These are phyloP conservation scores for Huntiella bhutanensis DNA, from an alignment of 2,329 filamentous ascomycete species.

Conservation along the genomic window DNA sequence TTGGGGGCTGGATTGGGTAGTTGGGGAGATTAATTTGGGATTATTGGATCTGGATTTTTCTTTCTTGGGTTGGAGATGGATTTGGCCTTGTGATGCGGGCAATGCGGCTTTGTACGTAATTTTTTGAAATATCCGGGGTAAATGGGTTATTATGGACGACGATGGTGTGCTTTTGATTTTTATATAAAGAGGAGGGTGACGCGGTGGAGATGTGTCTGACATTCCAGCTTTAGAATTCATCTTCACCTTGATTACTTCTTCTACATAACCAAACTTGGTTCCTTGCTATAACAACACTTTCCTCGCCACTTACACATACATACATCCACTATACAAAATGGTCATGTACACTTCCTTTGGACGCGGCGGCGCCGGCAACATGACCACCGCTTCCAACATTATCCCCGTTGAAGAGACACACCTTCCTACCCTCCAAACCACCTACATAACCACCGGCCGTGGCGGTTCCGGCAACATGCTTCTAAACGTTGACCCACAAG, in stretches of 20 bases:
- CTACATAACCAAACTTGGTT: too few relatives aligned
- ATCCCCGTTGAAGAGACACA: slow-evolving; percentile 47
- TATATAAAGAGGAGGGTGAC: neutral
- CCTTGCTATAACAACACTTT: too few relatives aligned
- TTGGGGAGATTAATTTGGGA: too few relatives aligned
- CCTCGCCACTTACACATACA: neutral
- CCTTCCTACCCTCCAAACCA: slow-evolving; percentile 65
- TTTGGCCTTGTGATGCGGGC: too few relatives aligned
- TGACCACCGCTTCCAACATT: slow-evolving; percentile 29
- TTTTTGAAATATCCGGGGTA: too few relatives aligned
- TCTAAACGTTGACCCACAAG: slow-evolving; percentile 46
- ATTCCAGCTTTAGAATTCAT: too few relatives aligned
- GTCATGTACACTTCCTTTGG: slow-evolving; percentile 40
- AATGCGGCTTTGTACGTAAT: too few relatives aligned
- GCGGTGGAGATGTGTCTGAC: too few relatives aligned
- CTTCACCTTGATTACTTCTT: too few relatives aligned
- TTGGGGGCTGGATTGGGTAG: too few relatives aligned
- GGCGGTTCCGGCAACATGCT: slow-evolving; percentile 83
- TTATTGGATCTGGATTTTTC: too few relatives aligned
- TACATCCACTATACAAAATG: slow-evolving; percentile 3
- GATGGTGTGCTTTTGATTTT: neutral
- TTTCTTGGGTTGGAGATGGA: too few relatives aligned
- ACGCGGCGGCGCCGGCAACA: slow-evolving; percentile 64
- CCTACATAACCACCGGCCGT: slow-evolving; percentile 76
- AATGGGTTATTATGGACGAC: neutral